A percentile compares a stretch with the other conserved stretches of the same genome.
phyloP scores from a whole-genome alignment of 2,329 filamentous ascomycete genomes.

The Fusarium albidum region DNA sequence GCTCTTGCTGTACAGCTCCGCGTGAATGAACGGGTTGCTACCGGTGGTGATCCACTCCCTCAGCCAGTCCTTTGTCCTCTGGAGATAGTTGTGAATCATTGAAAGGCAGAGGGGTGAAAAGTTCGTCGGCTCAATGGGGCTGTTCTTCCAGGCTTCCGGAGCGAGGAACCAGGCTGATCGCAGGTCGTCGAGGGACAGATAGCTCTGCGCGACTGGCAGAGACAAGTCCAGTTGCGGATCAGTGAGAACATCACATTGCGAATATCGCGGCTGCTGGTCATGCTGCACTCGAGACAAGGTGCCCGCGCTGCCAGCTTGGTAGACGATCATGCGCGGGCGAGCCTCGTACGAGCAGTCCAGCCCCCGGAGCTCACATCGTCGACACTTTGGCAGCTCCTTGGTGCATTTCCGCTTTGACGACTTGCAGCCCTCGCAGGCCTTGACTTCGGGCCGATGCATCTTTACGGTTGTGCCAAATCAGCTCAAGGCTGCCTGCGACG shows the following conservation, averaged over 20 bases:
- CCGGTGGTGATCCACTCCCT: conserved; percentile 18
- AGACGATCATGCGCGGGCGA: conserved; percentile 15
- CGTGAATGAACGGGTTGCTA: conserved; percentile 26
- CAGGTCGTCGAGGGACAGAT: conserved; percentile 19
- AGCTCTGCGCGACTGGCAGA: not conserved
- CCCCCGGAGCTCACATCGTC: conserved; percentile 24
- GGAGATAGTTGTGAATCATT: conserved; percentile 5
- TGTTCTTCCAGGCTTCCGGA: conserved; percentile 7
- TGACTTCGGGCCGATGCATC: not conserved
- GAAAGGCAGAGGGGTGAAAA: conserved; percentile 8
- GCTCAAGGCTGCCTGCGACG: no score
- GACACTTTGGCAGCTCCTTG: conserved; percentile 27
- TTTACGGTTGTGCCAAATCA: no score
- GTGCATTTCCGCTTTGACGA: conserved; percentile 31
- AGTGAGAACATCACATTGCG: not conserved
- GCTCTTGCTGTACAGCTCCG: conserved; percentile 9
- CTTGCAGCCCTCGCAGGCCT: conserved; percentile 24
- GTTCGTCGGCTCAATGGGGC: not conserved
- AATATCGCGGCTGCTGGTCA: not conserved
- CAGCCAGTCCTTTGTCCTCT: conserved; percentile 17
- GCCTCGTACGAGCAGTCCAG: conserved; percentile 33
- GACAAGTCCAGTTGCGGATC: not conserved
- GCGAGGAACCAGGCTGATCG: conserved; percentile 26
- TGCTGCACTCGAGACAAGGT: not conserved
- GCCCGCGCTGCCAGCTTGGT: not conserved